Percentiles rank a stretch among this genome's conserved stretches.
Evolutionary conservation across 2,329 filamentous ascomycete genomes (phyloP).

Genomic region (Diplodia mutila): DNA sequence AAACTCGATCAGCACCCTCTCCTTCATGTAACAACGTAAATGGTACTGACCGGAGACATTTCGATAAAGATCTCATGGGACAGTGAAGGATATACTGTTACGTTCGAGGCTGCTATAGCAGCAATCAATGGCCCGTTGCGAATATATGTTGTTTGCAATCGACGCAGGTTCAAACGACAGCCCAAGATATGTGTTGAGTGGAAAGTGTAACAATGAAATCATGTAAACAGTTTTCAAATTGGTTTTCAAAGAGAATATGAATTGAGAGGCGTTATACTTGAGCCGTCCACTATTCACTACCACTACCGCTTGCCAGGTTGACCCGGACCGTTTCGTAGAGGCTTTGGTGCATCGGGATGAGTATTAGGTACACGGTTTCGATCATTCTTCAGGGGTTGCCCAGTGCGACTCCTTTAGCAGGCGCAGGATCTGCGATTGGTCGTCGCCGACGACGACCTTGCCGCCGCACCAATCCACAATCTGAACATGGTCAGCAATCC

Average conservation of each 20-base stretch:
- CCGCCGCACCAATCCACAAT: constrained; percentile 94
- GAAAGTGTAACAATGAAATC: no score
- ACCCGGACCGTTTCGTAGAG: not conserved
- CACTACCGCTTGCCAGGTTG: not conserved
- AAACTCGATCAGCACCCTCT: no score
- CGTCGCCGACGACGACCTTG: constrained; percentile 73
- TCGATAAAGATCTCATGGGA: no score
- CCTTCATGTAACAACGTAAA: no score
- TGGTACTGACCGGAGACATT: no score
- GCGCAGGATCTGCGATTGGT: constrained; percentile 87
- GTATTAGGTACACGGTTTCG: not conserved
- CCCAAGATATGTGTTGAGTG: no score
- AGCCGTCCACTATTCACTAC: not conserved
- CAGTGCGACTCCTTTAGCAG: constrained; percentile 64
- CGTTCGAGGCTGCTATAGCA: no score
- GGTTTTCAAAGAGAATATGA: not conserved
- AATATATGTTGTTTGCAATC: no score
- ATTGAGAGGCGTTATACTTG: constrained; percentile 11
- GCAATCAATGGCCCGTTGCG: no score
- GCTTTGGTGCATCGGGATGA: not conserved
- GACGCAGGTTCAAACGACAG: no score
- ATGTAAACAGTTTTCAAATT: not conserved
- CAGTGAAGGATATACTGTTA: no score
- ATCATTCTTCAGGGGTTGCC: not conserved
- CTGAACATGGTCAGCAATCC: constrained; percentile 24